A percentile compares a stretch with the other conserved stretches of the same genome.
phyloP scores from a whole-genome alignment of 805 yeast genomes.

The Metschnikowia santaceciliae region DNA sequence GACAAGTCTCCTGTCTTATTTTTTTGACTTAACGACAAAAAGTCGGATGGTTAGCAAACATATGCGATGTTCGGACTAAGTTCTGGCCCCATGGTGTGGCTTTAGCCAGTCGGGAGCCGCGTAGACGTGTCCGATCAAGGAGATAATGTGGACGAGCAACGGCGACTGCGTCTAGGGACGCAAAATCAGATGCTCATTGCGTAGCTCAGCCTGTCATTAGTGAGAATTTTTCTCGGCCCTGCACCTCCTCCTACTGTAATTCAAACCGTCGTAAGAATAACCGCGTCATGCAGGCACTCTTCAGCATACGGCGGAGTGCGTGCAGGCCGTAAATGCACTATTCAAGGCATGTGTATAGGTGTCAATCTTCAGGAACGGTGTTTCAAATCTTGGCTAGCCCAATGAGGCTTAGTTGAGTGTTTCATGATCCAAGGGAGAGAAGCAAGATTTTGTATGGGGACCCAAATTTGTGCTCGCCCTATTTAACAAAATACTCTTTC shows the following conservation, averaged over 20 bases:
- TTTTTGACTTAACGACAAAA: no score
- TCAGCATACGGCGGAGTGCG: not conserved
- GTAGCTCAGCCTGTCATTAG: not conserved
- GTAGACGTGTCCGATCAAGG: not conserved
- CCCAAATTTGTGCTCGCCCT: not conserved
- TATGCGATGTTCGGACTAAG: not conserved
- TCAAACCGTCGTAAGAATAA: not conserved
- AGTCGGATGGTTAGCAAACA: no score
- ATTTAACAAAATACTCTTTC: no score
- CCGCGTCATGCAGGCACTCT: not conserved
- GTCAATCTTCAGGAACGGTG: not conserved
- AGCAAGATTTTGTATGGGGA: no score
- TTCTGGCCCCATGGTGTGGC: not conserved
- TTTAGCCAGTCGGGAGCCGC: not conserved
- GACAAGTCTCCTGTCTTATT: no score
- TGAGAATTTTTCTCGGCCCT: slow-evolving; percentile 1
- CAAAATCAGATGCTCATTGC: not conserved
- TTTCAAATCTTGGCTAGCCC: not conserved
- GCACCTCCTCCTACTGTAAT: not conserved
- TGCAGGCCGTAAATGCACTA: not conserved
- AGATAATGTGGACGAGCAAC: not conserved
- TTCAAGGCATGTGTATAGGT: not conserved
- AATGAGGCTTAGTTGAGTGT: not conserved
- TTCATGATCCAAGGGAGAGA: no score
- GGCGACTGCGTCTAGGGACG: not conserved